These are phyloP conservation scores for Trifolium repens DNA, from an alignment of 306 rosid species.

Conservation along the genomic window DNA sequence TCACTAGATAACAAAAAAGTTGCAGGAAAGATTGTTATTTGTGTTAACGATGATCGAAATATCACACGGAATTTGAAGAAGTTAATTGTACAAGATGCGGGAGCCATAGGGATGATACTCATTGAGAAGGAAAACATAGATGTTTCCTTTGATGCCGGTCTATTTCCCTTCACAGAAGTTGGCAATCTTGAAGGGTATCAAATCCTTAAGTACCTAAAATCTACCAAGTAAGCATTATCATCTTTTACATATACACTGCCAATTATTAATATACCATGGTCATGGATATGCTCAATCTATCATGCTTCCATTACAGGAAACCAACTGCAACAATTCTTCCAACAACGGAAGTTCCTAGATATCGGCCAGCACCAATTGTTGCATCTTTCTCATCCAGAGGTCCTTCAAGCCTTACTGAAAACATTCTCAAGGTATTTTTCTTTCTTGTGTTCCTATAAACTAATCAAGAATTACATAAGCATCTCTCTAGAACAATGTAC, in stretches of 20 bases:
- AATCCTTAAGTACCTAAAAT: constrained; percentile 72
- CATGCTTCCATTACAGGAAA: constrained; percentile 49
- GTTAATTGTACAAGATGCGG: constrained; percentile 72
- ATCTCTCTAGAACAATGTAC: constrained; percentile 23
- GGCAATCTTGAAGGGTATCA: constrained; percentile 65
- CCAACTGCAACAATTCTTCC: constrained; percentile 77
- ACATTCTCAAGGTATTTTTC: constrained; percentile 77
- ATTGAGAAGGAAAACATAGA: constrained; percentile 52
- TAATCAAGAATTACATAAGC: not conserved
- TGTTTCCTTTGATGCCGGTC: constrained; percentile 69
- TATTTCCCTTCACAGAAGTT: constrained; percentile 69
- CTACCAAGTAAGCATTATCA: constrained; percentile 66
- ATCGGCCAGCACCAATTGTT: constrained; percentile 74
- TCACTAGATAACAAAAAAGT: constrained; percentile 70
- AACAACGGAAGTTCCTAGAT: constrained; percentile 50
- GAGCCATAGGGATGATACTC: constrained; percentile 74
- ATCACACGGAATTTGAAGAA: constrained; percentile 67
- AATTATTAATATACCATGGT: not conserved
- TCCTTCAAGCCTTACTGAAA: constrained; percentile 80
- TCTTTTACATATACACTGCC: not conserved
- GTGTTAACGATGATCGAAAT: constrained; percentile 52
- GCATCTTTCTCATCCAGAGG: constrained; percentile 90
- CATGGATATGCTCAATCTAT: not conserved
- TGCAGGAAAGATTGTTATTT: constrained; percentile 74
- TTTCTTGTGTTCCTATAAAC: too few relatives aligned